Evolutionary conservation across 176 grass and related monocot genomes (phyloP).

Genomic region (Oryza officinalis): DNA sequence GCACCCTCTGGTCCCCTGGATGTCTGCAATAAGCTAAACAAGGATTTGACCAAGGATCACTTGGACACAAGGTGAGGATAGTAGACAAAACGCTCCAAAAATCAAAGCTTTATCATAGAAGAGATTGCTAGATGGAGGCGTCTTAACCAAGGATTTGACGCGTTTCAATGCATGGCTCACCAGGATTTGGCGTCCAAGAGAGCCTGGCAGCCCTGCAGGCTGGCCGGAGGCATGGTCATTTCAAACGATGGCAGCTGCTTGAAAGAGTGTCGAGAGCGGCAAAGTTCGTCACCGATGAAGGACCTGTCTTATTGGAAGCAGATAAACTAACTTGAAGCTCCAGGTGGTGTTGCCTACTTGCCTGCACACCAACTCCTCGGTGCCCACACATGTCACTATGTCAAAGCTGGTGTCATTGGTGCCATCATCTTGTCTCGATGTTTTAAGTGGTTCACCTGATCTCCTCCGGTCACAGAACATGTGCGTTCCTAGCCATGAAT

Average conservation of each 20-base stretch:
- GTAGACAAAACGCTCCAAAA: neutral
- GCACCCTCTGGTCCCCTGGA: neutral
- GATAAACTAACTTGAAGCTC: conserved; percentile 4
- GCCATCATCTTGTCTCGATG: neutral
- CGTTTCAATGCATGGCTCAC: neutral
- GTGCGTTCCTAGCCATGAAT: neutral
- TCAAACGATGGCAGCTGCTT: neutral
- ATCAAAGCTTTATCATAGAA: neutral
- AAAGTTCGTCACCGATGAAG: neutral
- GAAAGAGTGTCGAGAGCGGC: conserved; percentile 6
- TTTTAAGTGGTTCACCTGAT: neutral
- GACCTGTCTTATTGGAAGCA: neutral
- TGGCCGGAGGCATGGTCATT: neutral
- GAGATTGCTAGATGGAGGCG: neutral
- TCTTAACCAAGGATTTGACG: neutral
- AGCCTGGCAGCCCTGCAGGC: neutral
- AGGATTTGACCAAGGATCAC: too few species aligned
- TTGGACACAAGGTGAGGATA: neutral
- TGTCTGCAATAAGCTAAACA: neutral
- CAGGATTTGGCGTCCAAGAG: neutral
- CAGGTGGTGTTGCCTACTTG: neutral
- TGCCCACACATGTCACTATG: conserved; percentile 6
- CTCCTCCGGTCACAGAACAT: neutral
- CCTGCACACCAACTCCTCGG: conserved; percentile 20
- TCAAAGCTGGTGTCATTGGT: conserved; percentile 37